Evolutionary conservation across 2,329 filamentous ascomycete genomes (phyloP).

Genomic region (Erysiphe pulchra): DNA sequence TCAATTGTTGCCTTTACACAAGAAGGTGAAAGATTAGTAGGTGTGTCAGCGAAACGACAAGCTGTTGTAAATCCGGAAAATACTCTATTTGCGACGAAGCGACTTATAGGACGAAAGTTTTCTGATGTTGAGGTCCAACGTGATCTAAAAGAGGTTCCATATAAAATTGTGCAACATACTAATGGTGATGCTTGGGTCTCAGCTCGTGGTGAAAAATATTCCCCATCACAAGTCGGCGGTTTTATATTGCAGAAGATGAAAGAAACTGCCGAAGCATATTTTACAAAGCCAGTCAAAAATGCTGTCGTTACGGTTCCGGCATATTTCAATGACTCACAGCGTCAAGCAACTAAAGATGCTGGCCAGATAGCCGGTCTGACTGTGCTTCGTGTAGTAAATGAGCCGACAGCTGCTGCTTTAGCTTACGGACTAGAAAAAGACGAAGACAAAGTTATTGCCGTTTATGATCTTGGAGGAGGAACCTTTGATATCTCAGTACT

Average conservation of each 20-base stretch:
- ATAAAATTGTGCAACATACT: constrained; percentile 93
- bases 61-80: constrained; percentile 97
- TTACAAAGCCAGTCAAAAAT: constrained; percentile 78
- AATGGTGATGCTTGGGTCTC: constrained; percentile 95
- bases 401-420: constrained; percentile 85
- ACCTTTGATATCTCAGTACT: constrained; percentile 98
- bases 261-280: constrained; percentile 87
- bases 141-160: constrained; percentile 91
- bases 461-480: constrained; percentile 96
- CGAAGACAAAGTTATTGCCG: constrained; percentile 65
- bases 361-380: constrained; percentile 91
- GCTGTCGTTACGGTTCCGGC: constrained; percentile 90
- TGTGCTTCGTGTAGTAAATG: constrained; percentile 92
- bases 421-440: constrained; percentile 95
- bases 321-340: constrained; percentile 97
- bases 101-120: constrained; percentile 95
- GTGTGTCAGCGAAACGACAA: constrained; percentile 94
- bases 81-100: constrained; percentile 95
- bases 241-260: constrained; percentile 98
- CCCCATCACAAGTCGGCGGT: constrained; percentile 91
- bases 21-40: constrained; percentile 85
- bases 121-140: constrained; percentile 81
- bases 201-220: constrained; percentile 85
- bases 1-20: constrained; percentile 90
- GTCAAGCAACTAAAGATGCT: constrained; percentile 94